A percentile compares a stretch with the other conserved stretches of the same genome.
Conservation (phyloP, 768 basidiomycete genomes). For the Crassisporium funariophilum region DNA sequence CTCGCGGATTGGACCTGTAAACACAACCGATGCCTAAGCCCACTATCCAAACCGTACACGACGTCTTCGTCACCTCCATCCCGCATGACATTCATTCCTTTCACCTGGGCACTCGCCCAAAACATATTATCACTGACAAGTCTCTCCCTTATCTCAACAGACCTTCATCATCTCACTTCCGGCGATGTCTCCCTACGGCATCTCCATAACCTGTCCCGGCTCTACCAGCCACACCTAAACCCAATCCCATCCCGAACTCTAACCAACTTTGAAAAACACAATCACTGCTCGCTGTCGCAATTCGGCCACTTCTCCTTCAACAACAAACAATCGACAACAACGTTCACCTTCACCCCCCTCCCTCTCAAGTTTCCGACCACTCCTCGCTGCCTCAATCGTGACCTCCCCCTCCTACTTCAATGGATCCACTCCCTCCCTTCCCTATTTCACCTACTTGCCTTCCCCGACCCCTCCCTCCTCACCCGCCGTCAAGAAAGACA, state of each 20-base stretch:
- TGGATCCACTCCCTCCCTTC: not conserved
- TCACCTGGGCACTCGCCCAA: not conserved
- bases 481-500: not conserved
- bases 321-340: not conserved
- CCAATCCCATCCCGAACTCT: not conserved
- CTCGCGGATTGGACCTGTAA: constrained; percentile 18
- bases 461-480: no score
- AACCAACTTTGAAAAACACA: no score
- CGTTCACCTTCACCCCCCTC: not conserved
- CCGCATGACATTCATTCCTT: not conserved
- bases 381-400: not conserved
- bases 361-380: not conserved
- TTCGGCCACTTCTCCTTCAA: not conserved
- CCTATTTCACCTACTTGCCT: no score
- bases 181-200: not conserved
- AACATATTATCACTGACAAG: not conserved
- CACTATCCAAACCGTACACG: not conserved
- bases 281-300: not conserved
- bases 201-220: not conserved
- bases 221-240: not conserved
- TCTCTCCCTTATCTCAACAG: constrained; percentile 1
- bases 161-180: not conserved
- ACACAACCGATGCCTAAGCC: no score
- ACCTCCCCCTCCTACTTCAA: not conserved
- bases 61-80: not conserved